Evolutionary conservation across 192 early-diverging fungal species (phyloP).

Genomic region (Linnemannia elongata): DNA sequence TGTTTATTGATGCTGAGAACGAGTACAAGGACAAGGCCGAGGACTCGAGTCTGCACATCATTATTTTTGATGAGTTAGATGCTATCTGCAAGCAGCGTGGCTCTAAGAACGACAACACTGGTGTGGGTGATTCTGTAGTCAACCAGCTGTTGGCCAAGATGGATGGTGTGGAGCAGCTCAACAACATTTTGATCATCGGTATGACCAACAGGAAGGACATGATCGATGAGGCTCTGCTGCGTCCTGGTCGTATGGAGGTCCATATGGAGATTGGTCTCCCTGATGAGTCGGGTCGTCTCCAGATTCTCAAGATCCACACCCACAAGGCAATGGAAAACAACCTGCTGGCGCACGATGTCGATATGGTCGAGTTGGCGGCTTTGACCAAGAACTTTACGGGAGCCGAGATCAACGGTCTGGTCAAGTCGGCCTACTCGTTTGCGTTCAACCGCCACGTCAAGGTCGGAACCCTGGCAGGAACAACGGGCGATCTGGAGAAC

Average conservation of each 20-base stretch:
- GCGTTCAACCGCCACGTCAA: slow-evolving; percentile 97
- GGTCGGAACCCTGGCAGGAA: slow-evolving; percentile 86
- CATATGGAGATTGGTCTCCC: slow-evolving; percentile 97
- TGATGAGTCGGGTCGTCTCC: slow-evolving; percentile 91
- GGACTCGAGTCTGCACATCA: slow-evolving; percentile 93
- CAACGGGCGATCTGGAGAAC: slow-evolving; percentile 87
- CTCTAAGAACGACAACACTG: slow-evolving; percentile 90
- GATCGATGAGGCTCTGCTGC: slow-evolving; percentile 97
- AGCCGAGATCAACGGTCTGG: slow-evolving; percentile 95
- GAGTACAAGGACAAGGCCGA: slow-evolving; percentile 96
- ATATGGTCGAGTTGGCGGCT: slow-evolving; percentile 84
- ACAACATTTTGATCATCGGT: slow-evolving; percentile 98
- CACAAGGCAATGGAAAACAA: slow-evolving; percentile 84
- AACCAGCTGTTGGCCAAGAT: slow-evolving; percentile 99
- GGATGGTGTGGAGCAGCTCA: slow-evolving; percentile 99
- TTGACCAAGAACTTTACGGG: slow-evolving; percentile 98
- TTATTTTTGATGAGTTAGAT: slow-evolving; percentile 99
- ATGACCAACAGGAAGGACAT: slow-evolving; percentile 99
- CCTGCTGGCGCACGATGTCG: slow-evolving; percentile 85
- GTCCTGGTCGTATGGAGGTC: slow-evolving; percentile 95
- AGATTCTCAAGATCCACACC: slow-evolving; percentile 98
- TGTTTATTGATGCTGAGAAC: slow-evolving; percentile 94
- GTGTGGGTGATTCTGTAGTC: slow-evolving; percentile 96
- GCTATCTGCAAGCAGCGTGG: slow-evolving; percentile 99
- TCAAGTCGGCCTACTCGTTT: slow-evolving; percentile 94